Evolutionary conservation across 257 asterid genomes (phyloP), one percentile per base, ranked within the genome.

Genomic region (Salvia splendens): DNA sequence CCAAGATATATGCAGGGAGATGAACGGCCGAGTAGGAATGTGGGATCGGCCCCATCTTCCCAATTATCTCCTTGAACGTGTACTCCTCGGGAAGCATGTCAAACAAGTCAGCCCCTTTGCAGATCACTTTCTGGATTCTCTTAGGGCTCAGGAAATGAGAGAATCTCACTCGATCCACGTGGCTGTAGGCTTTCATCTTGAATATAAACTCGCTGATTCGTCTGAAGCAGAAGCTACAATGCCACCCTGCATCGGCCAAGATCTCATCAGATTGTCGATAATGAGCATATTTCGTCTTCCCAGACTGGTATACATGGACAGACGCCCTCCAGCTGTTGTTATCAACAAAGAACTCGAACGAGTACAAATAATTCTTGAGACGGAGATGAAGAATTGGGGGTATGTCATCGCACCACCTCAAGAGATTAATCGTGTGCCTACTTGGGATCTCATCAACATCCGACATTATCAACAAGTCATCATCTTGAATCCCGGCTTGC

Each of bases 171-270:
- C 97, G 79, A 53, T 91, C 97, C 5, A 64, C 82, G 47, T 91
- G 97, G 77, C 97, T 91, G 60, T 91, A 91, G 42, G 97, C 96
- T 75, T 91, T 91, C 96, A 91, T 91, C 85, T 91, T 91, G 85
- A 88, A 91, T 55, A 79, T 77, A 50, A 91, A 91, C 14, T 91
- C 97, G 28, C 80, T 86, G 45, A 88, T 82, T 3, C 11, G 80
- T 5, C 93, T 80, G 62, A 91, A 91, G 77, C 97, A 91, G 71
- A 91, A 91, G 91, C 97, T 91, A 14, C 97, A 91, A 67, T 91
- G 97, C 97, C 97, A 91, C 47, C 97, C 97, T 0, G 97, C 85
- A 54, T 88, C 96, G 0, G 85, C 91, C 80, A 91, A 84, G 65
- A 91, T 78, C 32, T 67, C 78, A 15, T 88, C 89, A 0, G 93